Percentiles rank a stretch among this genome's conserved stretches.
Evolutionary conservation across 129 eudicot species (phyloP).

Genomic region (Centaurea solstitialis): DNA sequence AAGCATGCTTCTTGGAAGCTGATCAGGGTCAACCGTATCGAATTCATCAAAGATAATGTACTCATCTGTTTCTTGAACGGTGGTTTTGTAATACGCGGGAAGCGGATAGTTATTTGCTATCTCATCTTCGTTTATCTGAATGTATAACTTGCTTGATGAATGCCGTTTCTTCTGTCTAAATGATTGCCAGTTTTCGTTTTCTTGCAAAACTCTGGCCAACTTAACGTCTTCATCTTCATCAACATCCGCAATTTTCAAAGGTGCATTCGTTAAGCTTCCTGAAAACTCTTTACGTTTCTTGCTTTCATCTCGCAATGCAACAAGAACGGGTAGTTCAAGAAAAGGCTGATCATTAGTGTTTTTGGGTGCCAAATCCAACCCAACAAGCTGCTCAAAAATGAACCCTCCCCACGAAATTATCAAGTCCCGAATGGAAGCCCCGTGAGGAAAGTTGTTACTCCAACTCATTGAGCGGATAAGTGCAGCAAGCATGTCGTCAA

Average conservation of each 20-base stretch:
- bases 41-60: constrained; percentile 54
- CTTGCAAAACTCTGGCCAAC: constrained; percentile 68
- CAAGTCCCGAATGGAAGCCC: constrained; percentile 57
- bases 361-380: constrained; percentile 58
- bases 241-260: constrained; percentile 41
- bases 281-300: constrained; percentile 30
- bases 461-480: constrained; percentile 63
- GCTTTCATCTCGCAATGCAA: constrained; percentile 57
- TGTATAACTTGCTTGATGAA: constrained; percentile 52
- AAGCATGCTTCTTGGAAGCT: constrained; percentile 89
- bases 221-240: constrained; percentile 66
- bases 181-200: constrained; percentile 65
- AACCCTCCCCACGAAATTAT: constrained; percentile 69
- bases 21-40: constrained; percentile 58
- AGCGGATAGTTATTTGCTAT: constrained; percentile 76
- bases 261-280: constrained; percentile 18
- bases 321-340: constrained; percentile 56
- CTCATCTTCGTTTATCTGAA: constrained; percentile 75
- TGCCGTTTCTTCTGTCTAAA: constrained; percentile 47
- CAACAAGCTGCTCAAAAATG: constrained; percentile 67
- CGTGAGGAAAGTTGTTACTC: constrained; percentile 54
- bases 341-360: constrained; percentile 43
- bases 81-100: constrained; percentile 74
- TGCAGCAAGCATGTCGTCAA: constrained; percentile 67
- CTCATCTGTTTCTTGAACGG: constrained; percentile 67